Percentiles rank a stretch among this genome's conserved stretches.
phyloP scores from a whole-genome alignment of 805 yeast species.

The Metschnikowia amazonensis region DNA sequence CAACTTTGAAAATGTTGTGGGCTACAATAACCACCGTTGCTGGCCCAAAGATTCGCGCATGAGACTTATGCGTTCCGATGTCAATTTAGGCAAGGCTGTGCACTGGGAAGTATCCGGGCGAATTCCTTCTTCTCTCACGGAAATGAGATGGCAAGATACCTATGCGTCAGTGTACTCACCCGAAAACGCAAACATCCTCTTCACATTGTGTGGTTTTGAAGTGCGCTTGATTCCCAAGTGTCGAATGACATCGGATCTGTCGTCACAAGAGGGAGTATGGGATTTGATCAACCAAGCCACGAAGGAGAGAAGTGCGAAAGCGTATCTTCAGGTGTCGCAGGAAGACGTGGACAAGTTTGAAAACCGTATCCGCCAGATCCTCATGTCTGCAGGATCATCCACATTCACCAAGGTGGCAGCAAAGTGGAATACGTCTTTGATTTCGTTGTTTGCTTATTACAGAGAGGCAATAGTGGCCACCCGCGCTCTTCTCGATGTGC shows the following conservation, averaged over 20 bases:
- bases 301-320: conserved; percentile 85
- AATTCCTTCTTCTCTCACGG: conserved; percentile 69
- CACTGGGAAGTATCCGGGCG: conserved; percentile 86
- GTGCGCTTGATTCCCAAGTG: conserved; percentile 77
- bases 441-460: conserved; percentile 81
- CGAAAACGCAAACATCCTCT: conserved; percentile 84
- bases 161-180: conserved; percentile 84
- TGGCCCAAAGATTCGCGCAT: conserved; percentile 95
- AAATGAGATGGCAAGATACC: conserved; percentile 74
- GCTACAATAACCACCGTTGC: conserved; percentile 82
- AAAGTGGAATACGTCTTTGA: conserved; percentile 91
- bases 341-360: conserved; percentile 78
- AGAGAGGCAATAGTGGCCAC: conserved; percentile 92
- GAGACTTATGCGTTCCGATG: conserved; percentile 88
- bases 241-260: conserved; percentile 50
- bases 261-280: conserved; percentile 86
- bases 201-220: conserved; percentile 94
- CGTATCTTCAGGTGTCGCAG: conserved; percentile 76
- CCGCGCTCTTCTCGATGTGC: conserved; percentile 65
- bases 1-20: conserved; percentile 78
- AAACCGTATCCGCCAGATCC: conserved; percentile 78
- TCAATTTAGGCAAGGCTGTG: conserved; percentile 84
- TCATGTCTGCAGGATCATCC: conserved; percentile 94
- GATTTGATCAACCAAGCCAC: conserved; percentile 66
- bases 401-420: conserved; percentile 92